A percentile compares a stretch with the other conserved stretches of the same genome.
Conservation (phyloP, 495 filamentous ascomycete genomes). For the Oidiodendron maius region DNA sequence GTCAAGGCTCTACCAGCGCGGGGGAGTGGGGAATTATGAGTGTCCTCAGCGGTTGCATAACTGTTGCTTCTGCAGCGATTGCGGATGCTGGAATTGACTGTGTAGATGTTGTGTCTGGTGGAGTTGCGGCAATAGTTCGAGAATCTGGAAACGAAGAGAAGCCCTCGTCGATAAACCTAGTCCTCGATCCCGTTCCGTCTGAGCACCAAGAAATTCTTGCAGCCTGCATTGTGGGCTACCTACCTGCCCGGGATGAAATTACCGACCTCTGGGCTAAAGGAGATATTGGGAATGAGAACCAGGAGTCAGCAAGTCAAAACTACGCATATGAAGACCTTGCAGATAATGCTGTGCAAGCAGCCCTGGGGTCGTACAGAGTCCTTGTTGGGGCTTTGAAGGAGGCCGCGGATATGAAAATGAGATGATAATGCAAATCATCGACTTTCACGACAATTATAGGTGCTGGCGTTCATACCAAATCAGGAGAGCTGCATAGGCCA, state of each 20-base stretch:
- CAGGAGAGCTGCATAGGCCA: constrained; percentile 8
- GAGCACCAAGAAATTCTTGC: constrained; percentile 74
- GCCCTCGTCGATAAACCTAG: constrained; percentile 38
- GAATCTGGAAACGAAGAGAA: constrained; percentile 19
- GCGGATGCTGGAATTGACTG: constrained; percentile 95
- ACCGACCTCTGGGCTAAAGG: constrained; percentile 94
- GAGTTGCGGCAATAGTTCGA: constrained; percentile 74
- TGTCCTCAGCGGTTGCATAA: constrained; percentile 87
- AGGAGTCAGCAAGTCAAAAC: constrained; percentile 13
- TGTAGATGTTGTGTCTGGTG: constrained; percentile 83
- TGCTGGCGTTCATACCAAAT: constrained; percentile 9
- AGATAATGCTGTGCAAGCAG: constrained; percentile 60
- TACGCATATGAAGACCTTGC: constrained; percentile 43
- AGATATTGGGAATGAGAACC: constrained; percentile 39
- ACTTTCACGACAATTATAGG: not conserved
- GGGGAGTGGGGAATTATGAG: constrained; percentile 77
- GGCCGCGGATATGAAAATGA: constrained; percentile 22
- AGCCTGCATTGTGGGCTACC: constrained; percentile 85
- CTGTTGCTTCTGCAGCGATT: constrained; percentile 90
- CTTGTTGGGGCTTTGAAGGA: constrained; percentile 35
- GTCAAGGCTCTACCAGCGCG: constrained; percentile 15
- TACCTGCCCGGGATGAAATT: constrained; percentile 82
- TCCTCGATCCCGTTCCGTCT: constrained; percentile 78
- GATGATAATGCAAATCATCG: constrained; percentile 7
- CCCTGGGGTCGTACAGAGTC: constrained; percentile 50